phyloP scores from a whole-genome alignment of 2,329 filamentous ascomycete genomes.

The Fulvia fulva region DNA sequence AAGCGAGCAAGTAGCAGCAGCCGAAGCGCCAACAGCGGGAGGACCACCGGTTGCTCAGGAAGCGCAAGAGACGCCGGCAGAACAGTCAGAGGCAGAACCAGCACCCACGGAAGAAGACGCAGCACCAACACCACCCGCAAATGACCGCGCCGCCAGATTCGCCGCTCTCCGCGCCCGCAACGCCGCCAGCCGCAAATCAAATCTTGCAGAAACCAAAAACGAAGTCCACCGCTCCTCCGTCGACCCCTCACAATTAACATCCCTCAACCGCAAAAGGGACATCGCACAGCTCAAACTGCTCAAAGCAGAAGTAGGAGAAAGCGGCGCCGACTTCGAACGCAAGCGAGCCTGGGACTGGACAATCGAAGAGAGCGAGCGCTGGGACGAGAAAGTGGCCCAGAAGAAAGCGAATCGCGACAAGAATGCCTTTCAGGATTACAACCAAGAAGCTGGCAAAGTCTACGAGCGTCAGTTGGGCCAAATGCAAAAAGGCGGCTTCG shows the following conservation, averaged over 20 bases:
- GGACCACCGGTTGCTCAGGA: conserved; percentile 11
- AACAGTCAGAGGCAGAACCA: conserved; percentile 4
- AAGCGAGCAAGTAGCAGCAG: conserved; percentile 7
- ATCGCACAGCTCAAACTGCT: conserved; percentile 88
- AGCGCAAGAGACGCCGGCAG: conserved; percentile 10
- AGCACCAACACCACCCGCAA: conserved; percentile 36
- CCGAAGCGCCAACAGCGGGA: conserved; percentile 10
- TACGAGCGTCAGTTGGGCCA: conserved; percentile 88
- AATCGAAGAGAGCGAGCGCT: conserved; percentile 84
- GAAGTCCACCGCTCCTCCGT: conserved; percentile 76
- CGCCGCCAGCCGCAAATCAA: conserved; percentile 57
- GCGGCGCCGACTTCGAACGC: conserved; percentile 89
- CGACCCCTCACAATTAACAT: conserved; percentile 71
- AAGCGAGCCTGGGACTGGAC: conserved; percentile 99
- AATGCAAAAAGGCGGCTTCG: conserved; percentile 51
- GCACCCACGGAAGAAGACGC: conserved; percentile 26
- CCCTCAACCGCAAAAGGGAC: conserved; percentile 79
- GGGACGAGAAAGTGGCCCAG: conserved; percentile 88
- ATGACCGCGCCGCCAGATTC: conserved; percentile 73
- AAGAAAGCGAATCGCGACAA: conserved; percentile 76
- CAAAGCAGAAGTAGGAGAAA: conserved; percentile 82
- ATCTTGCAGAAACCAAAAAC: conserved; percentile 76
- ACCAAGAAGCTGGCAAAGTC: conserved; percentile 80
- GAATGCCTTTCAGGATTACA: conserved; percentile 86
- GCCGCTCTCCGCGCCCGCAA: conserved; percentile 76